phyloP scores from a whole-genome alignment of 106 monocot genomes.

The Allium sativum region DNA sequence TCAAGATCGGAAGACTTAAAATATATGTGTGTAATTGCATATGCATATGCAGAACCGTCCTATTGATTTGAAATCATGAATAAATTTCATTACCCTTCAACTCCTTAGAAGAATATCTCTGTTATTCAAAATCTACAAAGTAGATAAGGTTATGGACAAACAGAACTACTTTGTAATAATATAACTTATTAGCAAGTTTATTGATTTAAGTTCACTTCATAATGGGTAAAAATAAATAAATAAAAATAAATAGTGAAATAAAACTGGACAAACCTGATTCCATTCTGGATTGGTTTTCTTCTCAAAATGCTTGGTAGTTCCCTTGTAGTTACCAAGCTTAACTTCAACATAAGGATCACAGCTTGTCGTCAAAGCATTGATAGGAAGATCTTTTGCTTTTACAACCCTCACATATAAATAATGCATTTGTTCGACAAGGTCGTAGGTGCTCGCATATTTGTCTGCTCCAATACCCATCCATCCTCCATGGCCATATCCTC shows the following conservation, averaged over 20 bases:
- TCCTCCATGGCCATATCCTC: slow-evolving; percentile 10
- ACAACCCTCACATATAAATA: slow-evolving; percentile 81
- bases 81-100: too few relatives aligned
- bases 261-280: slow-evolving; percentile 27
- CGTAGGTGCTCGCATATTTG: slow-evolving; percentile 64
- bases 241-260: not conserved
- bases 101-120: too few relatives aligned
- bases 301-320: slow-evolving; percentile 59
- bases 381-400: slow-evolving; percentile 71
- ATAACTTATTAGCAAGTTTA: too few relatives aligned
- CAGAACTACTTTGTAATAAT: too few relatives aligned
- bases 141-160: too few relatives aligned
- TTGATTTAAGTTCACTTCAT: too few relatives aligned
- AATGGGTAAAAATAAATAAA: too few relatives aligned
- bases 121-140: too few relatives aligned
- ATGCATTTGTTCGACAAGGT: slow-evolving; percentile 83
- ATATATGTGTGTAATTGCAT: too few relatives aligned
- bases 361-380: slow-evolving; percentile 45
- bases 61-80: too few relatives aligned
- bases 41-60: too few relatives aligned
- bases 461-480: slow-evolving; percentile 33
- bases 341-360: slow-evolving; percentile 82
- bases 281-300: slow-evolving; percentile 72
- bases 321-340: slow-evolving; percentile 86
- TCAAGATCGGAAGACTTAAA: too few relatives aligned